phyloP scores from a whole-genome alignment of 805 yeast species.

The Candida sakaeoensis region DNA sequence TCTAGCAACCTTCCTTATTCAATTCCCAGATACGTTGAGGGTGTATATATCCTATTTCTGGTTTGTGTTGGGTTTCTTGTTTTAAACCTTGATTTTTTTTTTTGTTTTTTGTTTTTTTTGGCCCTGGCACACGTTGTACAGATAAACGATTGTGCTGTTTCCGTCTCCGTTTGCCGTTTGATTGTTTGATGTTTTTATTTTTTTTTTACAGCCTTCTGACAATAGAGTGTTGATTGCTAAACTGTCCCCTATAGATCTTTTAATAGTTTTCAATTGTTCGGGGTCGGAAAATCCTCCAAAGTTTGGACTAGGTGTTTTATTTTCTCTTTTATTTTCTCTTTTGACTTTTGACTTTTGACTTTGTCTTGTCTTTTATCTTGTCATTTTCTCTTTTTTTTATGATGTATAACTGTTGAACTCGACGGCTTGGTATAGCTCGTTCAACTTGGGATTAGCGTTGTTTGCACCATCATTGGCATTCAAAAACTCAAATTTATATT shows the following conservation, averaged over 20 bases:
- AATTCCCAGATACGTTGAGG: too few relatives aligned
- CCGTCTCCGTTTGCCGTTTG: not conserved
- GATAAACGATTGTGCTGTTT: too few relatives aligned
- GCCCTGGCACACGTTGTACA: too few relatives aligned
- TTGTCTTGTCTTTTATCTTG: not conserved
- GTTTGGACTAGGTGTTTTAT: too few relatives aligned
- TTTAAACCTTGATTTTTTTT: too few relatives aligned
- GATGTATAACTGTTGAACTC: constrained; percentile 33
- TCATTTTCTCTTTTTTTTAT: not conserved
- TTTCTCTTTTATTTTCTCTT: too few relatives aligned
- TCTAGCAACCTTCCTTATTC: not conserved
- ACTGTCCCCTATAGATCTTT: too few relatives aligned
- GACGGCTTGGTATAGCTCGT: constrained; percentile 20
- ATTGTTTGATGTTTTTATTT: not conserved
- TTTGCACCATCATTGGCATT: constrained; percentile 11
- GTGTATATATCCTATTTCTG: too few relatives aligned
- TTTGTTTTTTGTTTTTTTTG: too few relatives aligned
- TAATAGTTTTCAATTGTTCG: too few relatives aligned
- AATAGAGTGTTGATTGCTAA: too few relatives aligned
- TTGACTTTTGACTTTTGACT: not conserved
- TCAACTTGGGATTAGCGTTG: not conserved
- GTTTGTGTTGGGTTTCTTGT: too few relatives aligned
- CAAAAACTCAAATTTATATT: constrained; percentile 20
- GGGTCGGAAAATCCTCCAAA: not conserved
- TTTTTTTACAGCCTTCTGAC: not conserved